Base-by-base conservation (phyloP, 202 grass and related monocot genomes). In the Panicum virgatum region DNA sequence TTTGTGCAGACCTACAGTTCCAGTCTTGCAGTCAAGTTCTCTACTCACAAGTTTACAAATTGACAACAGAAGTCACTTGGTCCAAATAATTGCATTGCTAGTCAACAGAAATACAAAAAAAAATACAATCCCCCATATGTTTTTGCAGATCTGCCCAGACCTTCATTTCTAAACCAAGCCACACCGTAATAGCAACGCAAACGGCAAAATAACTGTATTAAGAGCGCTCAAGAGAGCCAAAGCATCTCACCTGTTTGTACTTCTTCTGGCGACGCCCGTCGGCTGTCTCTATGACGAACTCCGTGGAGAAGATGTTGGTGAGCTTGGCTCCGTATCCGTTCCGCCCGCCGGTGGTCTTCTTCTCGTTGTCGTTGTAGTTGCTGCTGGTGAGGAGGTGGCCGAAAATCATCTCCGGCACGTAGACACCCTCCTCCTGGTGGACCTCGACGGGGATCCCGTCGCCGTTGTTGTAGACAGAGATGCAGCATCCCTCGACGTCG, bases 251-350 rank as follows among this genome's bases (percentile, higher is more conserved):
- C 93, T 99, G 91, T 72, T 86, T 96, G 66, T 99, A 99, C 81
- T 89, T 90, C 91, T 86, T 94, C 82, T 40, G 89, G 12, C 89
- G 82, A 53, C 8, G 80, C 16, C 91, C 93, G 47, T 99, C 91
- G 7, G 89, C 87, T 0, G 96, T 94, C 85, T 99, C 90, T 46
- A 99, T 96, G 51, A 90, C 68, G 64, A 99, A 99, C 87, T 99
- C 96, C 3, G 87, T 94, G 1, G 96, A 99, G 88, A 99, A 99
- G 77, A 99, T 99, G 77, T 99, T 99, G 0, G 91, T 92, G 62
- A 99, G 96, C 44, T 99, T 96, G 0, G 96, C 96, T 5, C 96
- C 96, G 56, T 99, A 99, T 1, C 96, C 96, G 26, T 99, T 99
- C 82, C 96, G 90, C 42, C 96, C 96, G 9, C 96, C 96, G 5